Evolutionary conservation across 116 monocot species (phyloP), one percentile per base, ranked within the genome.

Genomic region (Trichopus zeylanicus): DNA sequence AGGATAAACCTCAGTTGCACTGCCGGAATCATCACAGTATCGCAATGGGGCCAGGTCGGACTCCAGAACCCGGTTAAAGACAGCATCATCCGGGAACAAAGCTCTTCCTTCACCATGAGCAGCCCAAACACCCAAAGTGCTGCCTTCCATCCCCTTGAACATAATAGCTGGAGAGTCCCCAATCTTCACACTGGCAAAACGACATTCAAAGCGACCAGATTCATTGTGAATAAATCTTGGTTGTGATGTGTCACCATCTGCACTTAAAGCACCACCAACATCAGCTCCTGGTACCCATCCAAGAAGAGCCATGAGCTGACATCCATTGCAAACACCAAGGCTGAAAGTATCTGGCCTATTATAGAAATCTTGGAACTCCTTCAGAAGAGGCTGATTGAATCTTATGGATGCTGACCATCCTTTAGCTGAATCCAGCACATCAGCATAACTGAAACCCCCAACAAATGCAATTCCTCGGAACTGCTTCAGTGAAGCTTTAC

Each of bases 71-170:
- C 60, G 42, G 67, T 75, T 70, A 21, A 77, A n/a, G 35, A 98
- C 65, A 18, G 46, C 42, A 23, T 69, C 57, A 61, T 87, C 78
- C 0, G 98, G 98, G 33, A 92, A 99, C 67, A 80, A 88, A 33
- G 88, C 98, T 56, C 80, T 82, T 20, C 98, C 98, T 60, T 99
- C 98, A 25, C 98, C 98, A 62, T 99, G 98, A 46, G 91, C 98
- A 54, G 88, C 73, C 98, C 98, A 92, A 57, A 99, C 78, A 30
- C 98, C 98, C 64, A 99, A 62, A 7, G 73, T 76, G 63, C 88
- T 88, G 10, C 92, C 98, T 46, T 92, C 72, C 98, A 99, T 99
- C 35, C 92, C 98, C 71, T 85, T 80, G 16, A 99, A 78, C 98
- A 99, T 92, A 55, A 92, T 81, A 37, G 98, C 76, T 18, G 88